These are phyloP conservation scores for Heritiera fomes DNA, from an alignment of 345 rosid species.

Conservation along the genomic window DNA sequence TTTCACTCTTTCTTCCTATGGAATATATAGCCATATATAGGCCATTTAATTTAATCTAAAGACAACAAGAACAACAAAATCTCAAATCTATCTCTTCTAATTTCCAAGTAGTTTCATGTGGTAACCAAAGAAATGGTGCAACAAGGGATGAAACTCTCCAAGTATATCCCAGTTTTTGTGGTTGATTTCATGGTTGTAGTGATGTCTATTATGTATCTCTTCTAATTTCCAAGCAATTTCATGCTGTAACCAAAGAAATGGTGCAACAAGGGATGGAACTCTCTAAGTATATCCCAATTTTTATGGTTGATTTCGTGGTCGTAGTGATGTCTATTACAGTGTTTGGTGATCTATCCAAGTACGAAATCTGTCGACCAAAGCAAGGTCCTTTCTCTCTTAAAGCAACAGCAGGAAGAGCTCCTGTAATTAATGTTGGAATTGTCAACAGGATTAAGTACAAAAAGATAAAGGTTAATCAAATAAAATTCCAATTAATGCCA, in stretches of 20 bases:
- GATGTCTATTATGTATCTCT: background rate
- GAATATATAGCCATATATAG: too few species aligned
- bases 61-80: too few species aligned
- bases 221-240: slow-evolving; percentile 24
- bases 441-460: slow-evolving; percentile 17
- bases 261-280: slow-evolving; percentile 36
- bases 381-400: slow-evolving; percentile 23
- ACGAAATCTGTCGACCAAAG: slow-evolving; percentile 22
- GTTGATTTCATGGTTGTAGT: too few species aligned
- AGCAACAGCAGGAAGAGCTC: slow-evolving; percentile 16
- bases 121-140: too few species aligned
- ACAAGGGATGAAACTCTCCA: too few species aligned
- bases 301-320: slow-evolving; percentile 33
- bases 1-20: background rate
- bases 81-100: background rate
- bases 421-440: slow-evolving; percentile 30
- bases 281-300: slow-evolving; percentile 24
- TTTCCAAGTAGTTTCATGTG: too few species aligned
- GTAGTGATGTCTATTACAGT: slow-evolving; percentile 19
- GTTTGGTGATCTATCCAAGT: slow-evolving; percentile 29
- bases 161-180: too few species aligned
- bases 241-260: slow-evolving; percentile 36
- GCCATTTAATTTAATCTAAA: too few species aligned
- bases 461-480: slow-evolving; percentile 24
- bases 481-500: background rate